Percentiles rank a stretch among this genome's conserved stretches.
Conservation (phyloP, 1,139 yeast genomes). For the Pichia inconspicua region DNA sequence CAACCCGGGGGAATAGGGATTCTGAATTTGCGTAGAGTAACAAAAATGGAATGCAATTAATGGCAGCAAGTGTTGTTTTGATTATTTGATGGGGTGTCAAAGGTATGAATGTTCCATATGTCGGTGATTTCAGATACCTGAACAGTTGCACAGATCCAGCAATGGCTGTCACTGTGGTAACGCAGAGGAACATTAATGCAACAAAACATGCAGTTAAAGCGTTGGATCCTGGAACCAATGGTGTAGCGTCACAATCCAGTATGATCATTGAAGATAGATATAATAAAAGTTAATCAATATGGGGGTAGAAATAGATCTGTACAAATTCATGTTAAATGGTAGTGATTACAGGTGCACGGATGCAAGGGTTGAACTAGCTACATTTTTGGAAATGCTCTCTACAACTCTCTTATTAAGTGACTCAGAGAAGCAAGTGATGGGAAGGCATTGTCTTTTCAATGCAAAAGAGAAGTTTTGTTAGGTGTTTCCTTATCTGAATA, state of each 20-base stretch:
- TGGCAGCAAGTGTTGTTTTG: slow-evolving; percentile 3
- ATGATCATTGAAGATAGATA: background rate
- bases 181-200: slow-evolving; percentile 22
- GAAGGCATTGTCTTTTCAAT: no score
- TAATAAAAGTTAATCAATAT: background rate
- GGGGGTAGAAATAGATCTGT: no score
- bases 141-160: slow-evolving; percentile 29
- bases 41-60: slow-evolving; percentile 1
- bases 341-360: background rate
- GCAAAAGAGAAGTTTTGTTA: no score
- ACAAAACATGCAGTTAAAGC: slow-evolving; percentile 55
- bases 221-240: slow-evolving; percentile 28
- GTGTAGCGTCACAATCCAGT: slow-evolving; percentile 2
- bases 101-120: slow-evolving; percentile 10
- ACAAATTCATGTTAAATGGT: background rate
- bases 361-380: no score
- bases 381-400: no score
- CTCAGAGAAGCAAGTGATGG: no score
- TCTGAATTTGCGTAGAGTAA: background rate
- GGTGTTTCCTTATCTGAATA: no score
- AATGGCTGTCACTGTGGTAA: slow-evolving; percentile 23
- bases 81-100: slow-evolving; percentile 16
- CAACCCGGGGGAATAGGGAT: slow-evolving; percentile 4
- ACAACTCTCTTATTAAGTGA: no score
- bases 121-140: slow-evolving; percentile 15